phyloP scores from a whole-genome alignment of 768 basidiomycete species.

The Gyrodon lividus region DNA sequence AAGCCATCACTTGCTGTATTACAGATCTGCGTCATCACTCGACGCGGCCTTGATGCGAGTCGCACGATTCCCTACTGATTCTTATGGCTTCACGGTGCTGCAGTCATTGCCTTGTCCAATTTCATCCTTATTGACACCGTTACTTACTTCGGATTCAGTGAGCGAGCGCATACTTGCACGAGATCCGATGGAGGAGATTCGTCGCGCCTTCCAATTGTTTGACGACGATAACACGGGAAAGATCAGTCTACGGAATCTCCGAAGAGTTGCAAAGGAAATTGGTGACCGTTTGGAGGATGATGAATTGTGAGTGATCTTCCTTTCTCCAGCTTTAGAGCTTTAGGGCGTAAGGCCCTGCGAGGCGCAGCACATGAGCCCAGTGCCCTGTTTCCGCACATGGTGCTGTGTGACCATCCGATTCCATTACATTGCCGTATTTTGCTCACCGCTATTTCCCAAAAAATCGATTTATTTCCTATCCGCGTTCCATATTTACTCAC shows the following conservation, averaged over 20 bases:
- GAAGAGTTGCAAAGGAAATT: slow-evolving; percentile 94
- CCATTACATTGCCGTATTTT: slow-evolving; percentile 17
- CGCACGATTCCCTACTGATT: neutral
- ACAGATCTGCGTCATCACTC: neutral
- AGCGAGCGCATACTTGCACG: slow-evolving; percentile 89
- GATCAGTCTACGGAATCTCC: slow-evolving; percentile 86
- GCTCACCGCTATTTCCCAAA: slow-evolving; percentile 26
- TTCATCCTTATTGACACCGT: neutral
- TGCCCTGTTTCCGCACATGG: slow-evolving; percentile 27
- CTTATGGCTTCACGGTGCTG: neutral
- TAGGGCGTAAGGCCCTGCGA: slow-evolving; percentile 15
- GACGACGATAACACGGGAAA: slow-evolving; percentile 96
- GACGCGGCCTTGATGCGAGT: slow-evolving; percentile 3
- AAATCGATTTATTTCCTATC: slow-evolving; percentile 11
- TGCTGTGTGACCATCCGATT: slow-evolving; percentile 18
- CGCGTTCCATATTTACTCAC: slow-evolving; percentile 30
- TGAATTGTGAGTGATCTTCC: slow-evolving; percentile 72
- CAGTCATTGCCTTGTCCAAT: slow-evolving; percentile 1
- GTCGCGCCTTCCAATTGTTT: slow-evolving; percentile 93
- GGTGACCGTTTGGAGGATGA: slow-evolving; percentile 95
- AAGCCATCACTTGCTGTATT: neutral
- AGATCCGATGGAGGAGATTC: slow-evolving; percentile 95
- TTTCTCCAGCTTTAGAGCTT: slow-evolving; percentile 10
- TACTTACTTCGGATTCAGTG: slow-evolving; percentile 55
- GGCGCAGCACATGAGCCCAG: slow-evolving; percentile 29